A percentile compares a stretch with the other conserved stretches of the same genome.
These are phyloP conservation scores for Hypomyces perniciosus DNA, from an alignment of 2,329 filamentous ascomycete genomes.

Conservation along the genomic window DNA sequence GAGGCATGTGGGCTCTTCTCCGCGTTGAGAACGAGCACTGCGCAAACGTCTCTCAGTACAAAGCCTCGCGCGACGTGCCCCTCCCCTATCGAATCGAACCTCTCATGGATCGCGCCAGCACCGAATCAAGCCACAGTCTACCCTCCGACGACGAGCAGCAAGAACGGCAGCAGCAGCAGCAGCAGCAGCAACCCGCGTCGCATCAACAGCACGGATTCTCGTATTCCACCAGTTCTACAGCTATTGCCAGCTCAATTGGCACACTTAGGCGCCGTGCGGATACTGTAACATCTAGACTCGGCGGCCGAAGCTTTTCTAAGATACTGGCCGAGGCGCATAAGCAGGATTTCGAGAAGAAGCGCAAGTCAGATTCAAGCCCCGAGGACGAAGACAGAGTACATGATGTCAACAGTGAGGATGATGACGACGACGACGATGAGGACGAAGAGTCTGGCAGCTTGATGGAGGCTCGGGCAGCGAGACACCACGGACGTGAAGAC, in stretches of 20 bases:
- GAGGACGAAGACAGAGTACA: slow-evolving; percentile 21
- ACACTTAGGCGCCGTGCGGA: slow-evolving; percentile 28
- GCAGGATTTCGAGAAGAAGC: slow-evolving; percentile 85
- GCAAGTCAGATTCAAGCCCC: slow-evolving; percentile 31
- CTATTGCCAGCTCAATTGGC: slow-evolving; percentile 17
- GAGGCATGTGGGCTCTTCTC: slow-evolving; percentile 87
- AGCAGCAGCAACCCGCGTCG: background rate
- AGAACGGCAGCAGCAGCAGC: slow-evolving; percentile 6
- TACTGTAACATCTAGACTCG: slow-evolving; percentile 11
- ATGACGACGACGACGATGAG: slow-evolving; percentile 23
- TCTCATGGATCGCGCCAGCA: slow-evolving; percentile 37
- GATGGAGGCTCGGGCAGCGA: slow-evolving; percentile 8
- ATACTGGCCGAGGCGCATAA: slow-evolving; percentile 80
- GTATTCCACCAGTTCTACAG: slow-evolving; percentile 17
- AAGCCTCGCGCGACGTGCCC: slow-evolving; percentile 80
- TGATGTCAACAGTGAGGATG: slow-evolving; percentile 32
- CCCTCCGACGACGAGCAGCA: slow-evolving; percentile 16
- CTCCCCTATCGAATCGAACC: slow-evolving; percentile 67
- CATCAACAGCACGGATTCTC: slow-evolving; percentile 2
- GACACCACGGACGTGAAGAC: background rate
- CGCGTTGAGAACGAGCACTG: slow-evolving; percentile 98
- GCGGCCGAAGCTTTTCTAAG: slow-evolving; percentile 41
- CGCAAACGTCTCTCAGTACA: slow-evolving; percentile 82
- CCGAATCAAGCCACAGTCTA: slow-evolving; percentile 22
- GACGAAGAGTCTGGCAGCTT: slow-evolving; percentile 13